Conservation (phyloP, 2,329 filamentous ascomycete species). For the Pseudocercospora eumusae region DNA sequence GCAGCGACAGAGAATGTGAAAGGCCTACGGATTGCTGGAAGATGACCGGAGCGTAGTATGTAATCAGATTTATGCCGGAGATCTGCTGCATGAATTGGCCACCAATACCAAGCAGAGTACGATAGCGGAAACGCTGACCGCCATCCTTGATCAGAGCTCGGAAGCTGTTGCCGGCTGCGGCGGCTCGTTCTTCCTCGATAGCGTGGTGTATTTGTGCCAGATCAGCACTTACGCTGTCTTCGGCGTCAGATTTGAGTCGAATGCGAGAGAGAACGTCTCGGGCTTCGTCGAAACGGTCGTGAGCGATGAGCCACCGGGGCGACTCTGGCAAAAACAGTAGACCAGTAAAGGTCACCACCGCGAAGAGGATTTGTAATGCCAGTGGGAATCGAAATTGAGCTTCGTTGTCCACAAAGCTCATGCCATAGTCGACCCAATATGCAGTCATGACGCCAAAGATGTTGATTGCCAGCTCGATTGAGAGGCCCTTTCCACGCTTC, state of each 20-base stretch:
- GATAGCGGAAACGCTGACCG: conserved; percentile 46
- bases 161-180: conserved; percentile 36
- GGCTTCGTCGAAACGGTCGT: conserved; percentile 33
- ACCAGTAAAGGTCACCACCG: conserved; percentile 34
- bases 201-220: conserved; percentile 45
- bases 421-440: conserved; percentile 42
- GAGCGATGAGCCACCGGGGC: conserved; percentile 38
- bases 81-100: conserved; percentile 53
- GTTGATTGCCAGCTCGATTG: conserved; percentile 39
- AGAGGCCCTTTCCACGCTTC: conserved; percentile 43
- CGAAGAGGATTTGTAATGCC: conserved; percentile 50
- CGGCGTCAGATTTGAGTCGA: conserved; percentile 35
- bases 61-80: conserved; percentile 36
- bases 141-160: conserved; percentile 47
- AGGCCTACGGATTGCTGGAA: conserved; percentile 55
- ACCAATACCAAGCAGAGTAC: conserved; percentile 47
- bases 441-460: conserved; percentile 35
- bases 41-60: conserved; percentile 44
- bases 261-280: conserved; percentile 35
- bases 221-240: conserved; percentile 29
- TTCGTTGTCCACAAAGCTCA: conserved; percentile 36
- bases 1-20: conserved; percentile 44
- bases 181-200: conserved; percentile 46
- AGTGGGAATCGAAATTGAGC: conserved; percentile 47
- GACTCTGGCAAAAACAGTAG: conserved; percentile 45